Evolutionary conservation across 441 rosid species (phyloP), one percentile per base, ranked within the genome.

Genomic region (Metrosideros polymorpha): DNA sequence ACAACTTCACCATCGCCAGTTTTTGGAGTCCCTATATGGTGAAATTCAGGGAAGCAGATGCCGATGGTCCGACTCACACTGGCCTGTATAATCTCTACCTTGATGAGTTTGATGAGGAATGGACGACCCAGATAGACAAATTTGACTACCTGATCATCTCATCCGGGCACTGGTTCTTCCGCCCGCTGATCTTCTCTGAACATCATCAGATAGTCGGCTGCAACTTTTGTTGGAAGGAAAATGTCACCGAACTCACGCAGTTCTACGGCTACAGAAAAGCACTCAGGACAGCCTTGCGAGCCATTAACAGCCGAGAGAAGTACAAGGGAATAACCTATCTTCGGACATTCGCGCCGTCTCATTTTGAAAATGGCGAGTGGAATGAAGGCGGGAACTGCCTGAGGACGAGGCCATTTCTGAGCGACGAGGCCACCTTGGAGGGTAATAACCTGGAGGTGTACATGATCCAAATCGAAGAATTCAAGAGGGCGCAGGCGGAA

Each of bases 291-390:
- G 93, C 96, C 24, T 92, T 94, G 43, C 85, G 45, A 66, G 93
- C 92, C 50, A 86, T 94, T 7, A 89, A 93, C 61, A 86, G 88
- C 86, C 51, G 89, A 4, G 85, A 92, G 30, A 89, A 71, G 27
- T 94, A 88, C 89, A 89, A 89, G 43, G 96, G 96, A 3, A 84
- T 92, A 13, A 92, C 95, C 29, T 89, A 89, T 76, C 77, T 94
- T 7, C 90, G 95, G 66, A 92, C 94, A 0, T 92, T 90, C 66
- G 90, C 94, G 2, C 95, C 96, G 0, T 85, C 94, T 0, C 96
- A 94, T 84, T 93, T 94, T 3, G 96, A 94, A 82, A 92, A 92
- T 12, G 96, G 95, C 39, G 2, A 90, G 30, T 94, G 96, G 96
- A 92, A 94, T 79, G 45, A 90, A 54, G 96, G 96, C 25, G 96